Conservation (phyloP, 331 rosid species). For the Acacia pycnantha region DNA sequence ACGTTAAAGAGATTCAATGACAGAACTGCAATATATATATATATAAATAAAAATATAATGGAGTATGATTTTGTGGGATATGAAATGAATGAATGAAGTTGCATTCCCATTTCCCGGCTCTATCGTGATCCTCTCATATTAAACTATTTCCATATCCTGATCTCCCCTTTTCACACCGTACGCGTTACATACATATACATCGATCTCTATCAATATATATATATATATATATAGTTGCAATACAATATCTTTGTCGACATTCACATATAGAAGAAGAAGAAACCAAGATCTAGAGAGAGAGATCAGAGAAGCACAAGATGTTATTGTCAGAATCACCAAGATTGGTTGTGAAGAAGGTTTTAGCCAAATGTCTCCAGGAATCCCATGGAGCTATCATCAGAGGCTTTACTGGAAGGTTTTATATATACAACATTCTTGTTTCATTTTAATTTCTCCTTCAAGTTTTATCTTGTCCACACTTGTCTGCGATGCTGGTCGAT, state of each 20-base stretch:
- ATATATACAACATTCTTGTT: no score
- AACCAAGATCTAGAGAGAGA: not conserved
- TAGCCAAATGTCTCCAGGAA: constrained; percentile 46
- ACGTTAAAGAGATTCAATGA: not conserved
- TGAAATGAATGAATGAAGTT: not conserved
- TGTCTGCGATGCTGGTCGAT: not conserved
- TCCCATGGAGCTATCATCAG: constrained; percentile 55
- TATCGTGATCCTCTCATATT: not conserved
- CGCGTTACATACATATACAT: not conserved
- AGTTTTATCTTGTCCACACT: not conserved
- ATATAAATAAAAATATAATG: no score
- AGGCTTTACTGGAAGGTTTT: constrained; percentile 50
- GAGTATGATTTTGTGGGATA: not conserved
- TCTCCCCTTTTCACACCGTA: not conserved
- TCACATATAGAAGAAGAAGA: not conserved
- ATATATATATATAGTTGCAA: no score
- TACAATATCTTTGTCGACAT: not conserved
- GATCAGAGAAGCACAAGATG: not conserved
- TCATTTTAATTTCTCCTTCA: not conserved
- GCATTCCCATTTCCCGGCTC: not conserved
- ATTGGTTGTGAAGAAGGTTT: constrained; percentile 53
- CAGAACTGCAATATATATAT: not conserved
- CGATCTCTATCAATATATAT: not conserved
- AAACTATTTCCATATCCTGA: not conserved
- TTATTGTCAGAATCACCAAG: constrained; percentile 42